phyloP scores from a whole-genome alignment of 2,329 filamentous ascomycete genomes.

The Piedraia hortae region DNA sequence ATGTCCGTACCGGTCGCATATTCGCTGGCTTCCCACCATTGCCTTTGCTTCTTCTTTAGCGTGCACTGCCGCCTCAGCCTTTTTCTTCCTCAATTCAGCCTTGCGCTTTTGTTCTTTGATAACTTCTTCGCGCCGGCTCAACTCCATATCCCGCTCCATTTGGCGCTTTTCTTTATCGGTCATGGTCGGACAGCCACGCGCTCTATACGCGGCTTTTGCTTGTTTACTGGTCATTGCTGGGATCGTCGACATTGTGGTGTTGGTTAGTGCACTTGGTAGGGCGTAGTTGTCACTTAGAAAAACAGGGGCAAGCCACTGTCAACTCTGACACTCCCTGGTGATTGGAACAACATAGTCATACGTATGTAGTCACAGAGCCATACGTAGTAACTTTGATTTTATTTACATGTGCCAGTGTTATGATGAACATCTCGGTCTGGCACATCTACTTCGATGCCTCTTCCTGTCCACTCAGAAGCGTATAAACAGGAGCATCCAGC shows the following conservation, averaged over 20 bases:
- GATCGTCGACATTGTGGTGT: too few relatives aligned
- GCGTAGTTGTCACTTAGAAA: too few relatives aligned
- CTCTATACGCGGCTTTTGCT: conserved; percentile 13
- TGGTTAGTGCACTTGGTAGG: too few relatives aligned
- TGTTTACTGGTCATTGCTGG: conserved; percentile 14
- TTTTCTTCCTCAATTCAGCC: conserved; percentile 9
- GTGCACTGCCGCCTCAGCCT: conserved; percentile 6
- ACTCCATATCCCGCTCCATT: conserved; percentile 11
- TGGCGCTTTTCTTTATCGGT: conserved; percentile 10
- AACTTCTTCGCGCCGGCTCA: conserved; percentile 12
- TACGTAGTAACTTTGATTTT: too few relatives aligned
- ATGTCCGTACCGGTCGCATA: conserved; percentile 12
- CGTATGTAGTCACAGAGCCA: too few relatives aligned
- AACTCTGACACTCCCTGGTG: too few relatives aligned
- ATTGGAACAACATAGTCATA: too few relatives aligned
- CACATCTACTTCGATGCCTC: conserved; percentile 8
- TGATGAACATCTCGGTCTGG: too few relatives aligned
- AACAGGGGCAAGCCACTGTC: too few relatives aligned
- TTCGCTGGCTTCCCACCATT: conserved; percentile 10
- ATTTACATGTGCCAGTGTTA: too few relatives aligned
- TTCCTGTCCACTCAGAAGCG: conserved; percentile 43
- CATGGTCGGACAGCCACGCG: conserved; percentile 9
- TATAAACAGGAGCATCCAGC: conserved; percentile 59
- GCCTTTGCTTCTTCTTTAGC: conserved; percentile 3
- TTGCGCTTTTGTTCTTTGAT: conserved; percentile 10